These are phyloP conservation scores for Anethum foeniculum DNA, from an alignment of 140 eudicot genomes.

Conservation along the genomic window DNA sequence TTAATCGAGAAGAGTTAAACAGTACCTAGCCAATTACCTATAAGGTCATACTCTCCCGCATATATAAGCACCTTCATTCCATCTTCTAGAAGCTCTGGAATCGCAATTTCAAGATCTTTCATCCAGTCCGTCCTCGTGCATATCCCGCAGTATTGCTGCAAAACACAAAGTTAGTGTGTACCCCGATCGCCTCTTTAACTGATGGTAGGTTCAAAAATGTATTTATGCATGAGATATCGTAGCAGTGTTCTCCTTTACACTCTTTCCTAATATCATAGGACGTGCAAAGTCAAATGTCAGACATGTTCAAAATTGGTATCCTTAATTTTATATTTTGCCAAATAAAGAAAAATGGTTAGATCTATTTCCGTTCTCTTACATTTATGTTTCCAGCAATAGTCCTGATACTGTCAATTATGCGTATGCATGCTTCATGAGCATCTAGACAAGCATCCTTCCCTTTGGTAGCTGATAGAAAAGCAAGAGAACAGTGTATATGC, in stretches of 20 bases:
- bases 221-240: not conserved
- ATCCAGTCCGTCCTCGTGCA: slow-evolving; percentile 71
- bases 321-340: not conserved
- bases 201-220: slow-evolving; percentile 30
- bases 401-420: not conserved
- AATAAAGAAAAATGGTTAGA: not conserved
- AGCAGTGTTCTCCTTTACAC: not conserved
- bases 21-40: slow-evolving; percentile 80
- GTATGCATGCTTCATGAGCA: not conserved
- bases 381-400: not conserved
- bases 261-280: not conserved
- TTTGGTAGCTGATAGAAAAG: not conserved
- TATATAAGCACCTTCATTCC: no score
- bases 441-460: not conserved
- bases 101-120: slow-evolving; percentile 75
- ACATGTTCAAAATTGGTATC: not conserved
- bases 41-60: slow-evolving; percentile 27
- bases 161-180: slow-evolving; percentile 28
- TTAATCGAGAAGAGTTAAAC: not conserved
- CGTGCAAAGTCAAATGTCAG: not conserved
- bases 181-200: slow-evolving; percentile 48
- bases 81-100: slow-evolving; percentile 26
- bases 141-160: slow-evolving; percentile 47
- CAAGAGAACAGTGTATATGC: not conserved
- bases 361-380: not conserved